Evolutionary conservation across 768 basidiomycete species (phyloP), one percentile per base, ranked within the genome.

Genomic region (Leccinum arenicola): DNA sequence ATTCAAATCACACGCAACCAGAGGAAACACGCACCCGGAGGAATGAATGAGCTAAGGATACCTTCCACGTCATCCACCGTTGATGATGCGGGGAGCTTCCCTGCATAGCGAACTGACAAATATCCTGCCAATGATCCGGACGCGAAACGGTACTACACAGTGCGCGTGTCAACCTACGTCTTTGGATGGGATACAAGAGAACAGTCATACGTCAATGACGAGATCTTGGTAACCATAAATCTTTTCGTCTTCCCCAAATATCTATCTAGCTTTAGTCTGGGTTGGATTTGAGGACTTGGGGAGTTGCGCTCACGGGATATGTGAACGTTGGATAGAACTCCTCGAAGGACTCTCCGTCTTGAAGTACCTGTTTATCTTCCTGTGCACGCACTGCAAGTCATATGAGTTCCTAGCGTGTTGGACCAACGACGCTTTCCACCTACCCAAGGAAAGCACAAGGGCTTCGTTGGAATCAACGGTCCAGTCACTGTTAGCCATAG

Each of bases 161-260:
- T 40, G 49, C 3, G 6, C 50, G 48, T 54, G 52, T 66, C 27
- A 65, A 54, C 40, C 40, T 12, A 47, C 5, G 10, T 23, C 35
- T 33, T 53, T 7, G 45, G 35, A 54, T 25, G 56, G 27, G 53
- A 29, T 52, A 17, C 29, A 36, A 53, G n/a, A 12, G 14, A 49
- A 38, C 17, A 14, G 50, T 74, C 86, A 61, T 69, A 97, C 95
- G 70, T 96, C 85, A 65, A 98, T 88, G 27, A 81, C 71, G 35
- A 99, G 80, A 67, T 88, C 88, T 61, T 85, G 82, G 75, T 97
- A 98, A 2, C 96, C 96, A 71, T 96, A 98, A 57, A 98, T 88
- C 76, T 88, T 95, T 76, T 99, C 95, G 55, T 96, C 91, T 67
- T 98, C 93, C 54, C 96, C 96, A 69, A 87, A 98, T 68, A 99